These are phyloP conservation scores for Calamus simplicifolius DNA, from an alignment of 176 grass and related monocot genomes.

Conservation along the genomic window DNA sequence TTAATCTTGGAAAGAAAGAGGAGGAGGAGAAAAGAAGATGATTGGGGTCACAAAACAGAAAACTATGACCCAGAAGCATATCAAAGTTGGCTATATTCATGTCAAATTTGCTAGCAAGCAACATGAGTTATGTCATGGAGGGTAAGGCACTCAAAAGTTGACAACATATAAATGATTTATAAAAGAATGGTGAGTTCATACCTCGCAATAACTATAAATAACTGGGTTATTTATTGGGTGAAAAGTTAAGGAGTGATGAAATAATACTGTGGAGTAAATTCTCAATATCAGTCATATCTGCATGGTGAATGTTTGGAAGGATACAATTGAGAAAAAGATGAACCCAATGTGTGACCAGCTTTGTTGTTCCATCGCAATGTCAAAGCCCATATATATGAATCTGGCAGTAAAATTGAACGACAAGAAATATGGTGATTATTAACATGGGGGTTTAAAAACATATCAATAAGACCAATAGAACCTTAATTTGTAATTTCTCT, in stretches of 20 bases:
- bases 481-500: slow-evolving; percentile 14
- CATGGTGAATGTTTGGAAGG: slow-evolving; percentile 21
- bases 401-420: slow-evolving; percentile 32
- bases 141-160: too few species aligned
- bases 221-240: slow-evolving; percentile 31
- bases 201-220: slow-evolving; percentile 94
- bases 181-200: slow-evolving; percentile 24
- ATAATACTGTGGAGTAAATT: too few species aligned
- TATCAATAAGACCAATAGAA: not conserved
- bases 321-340: slow-evolving; percentile 99
- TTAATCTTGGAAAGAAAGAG: too few species aligned
- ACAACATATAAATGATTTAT: not conserved
- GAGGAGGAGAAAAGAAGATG: too few species aligned
- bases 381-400: slow-evolving; percentile 99
- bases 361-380: slow-evolving; percentile 99
- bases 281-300: too few species aligned
- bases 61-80: too few species aligned
- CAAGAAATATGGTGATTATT: too few species aligned
- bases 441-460: too few species aligned
- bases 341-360: slow-evolving; percentile 98
- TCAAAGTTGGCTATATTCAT: too few species aligned
- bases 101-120: too few species aligned
- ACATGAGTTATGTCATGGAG: too few species aligned
- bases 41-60: too few species aligned
- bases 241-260: slow-evolving; percentile 60